Base-by-base conservation (phyloP, 1,139 yeast genomes). In the Torulaspora pretoriensis region DNA sequence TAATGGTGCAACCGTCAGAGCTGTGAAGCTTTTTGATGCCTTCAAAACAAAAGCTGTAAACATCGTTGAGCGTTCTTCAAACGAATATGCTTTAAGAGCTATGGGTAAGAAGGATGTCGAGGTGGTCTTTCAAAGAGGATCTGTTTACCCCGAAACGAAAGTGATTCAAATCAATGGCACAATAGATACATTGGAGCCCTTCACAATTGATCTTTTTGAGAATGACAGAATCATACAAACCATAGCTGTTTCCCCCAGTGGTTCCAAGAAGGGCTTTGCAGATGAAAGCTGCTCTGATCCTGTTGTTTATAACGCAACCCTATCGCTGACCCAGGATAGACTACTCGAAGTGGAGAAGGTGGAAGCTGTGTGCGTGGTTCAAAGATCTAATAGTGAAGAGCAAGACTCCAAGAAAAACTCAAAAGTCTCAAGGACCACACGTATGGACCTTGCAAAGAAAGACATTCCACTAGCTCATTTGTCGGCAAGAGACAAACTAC, bases 1-100 rank as follows among this genome's bases (percentile, higher is more conserved):
- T 10, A 73, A 87, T 59, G 99, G 99, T 43, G 81, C 95, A 4
- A 81, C 96, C 10, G 70, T 85, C 38, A 77, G 89, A 51, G 98
- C 94, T 10, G 84, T 89, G 42, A 76, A 73, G 13, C 60, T 81
- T 17, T 75, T 83, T 24, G 74, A 76, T 36, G 74, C 78, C 54
- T 82, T 81, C 61, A 78, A 80, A 54, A 73, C 83, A 8, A 80
- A 78, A 55, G 61, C 63, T 8, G 73, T 88, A 43, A 69, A 72
- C 22, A 72, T 88, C 6, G 61, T 75, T 36, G 96, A 88, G 50
- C 77, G 75, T 46, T 66, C 77, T 13, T 69, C 63, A 47, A 69
- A 64, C 44, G 68, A 70, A 48, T 81, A 71, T 59, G 71, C 69
- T 45, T 52, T 71, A 10, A 57, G 52, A 8, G 49, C 72, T 12